A percentile compares a stretch with the other conserved stretches of the same genome.
phyloP scores from a whole-genome alignment of 768 basidiomycete genomes.

The Kwoniella botswanensis region DNA sequence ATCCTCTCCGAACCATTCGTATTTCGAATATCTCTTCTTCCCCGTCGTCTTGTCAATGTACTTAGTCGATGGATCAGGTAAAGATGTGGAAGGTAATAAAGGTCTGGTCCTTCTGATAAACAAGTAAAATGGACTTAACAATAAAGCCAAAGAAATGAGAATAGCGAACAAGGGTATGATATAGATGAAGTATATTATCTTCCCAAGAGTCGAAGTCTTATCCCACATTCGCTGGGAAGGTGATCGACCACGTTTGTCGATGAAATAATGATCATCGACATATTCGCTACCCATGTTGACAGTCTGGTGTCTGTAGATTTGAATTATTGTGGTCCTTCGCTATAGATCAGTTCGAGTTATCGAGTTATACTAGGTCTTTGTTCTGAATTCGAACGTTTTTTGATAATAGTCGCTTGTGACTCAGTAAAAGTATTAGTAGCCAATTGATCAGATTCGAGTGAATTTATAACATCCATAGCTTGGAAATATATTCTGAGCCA shows the following conservation, averaged over 20 bases:
- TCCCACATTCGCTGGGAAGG: constrained; percentile 22
- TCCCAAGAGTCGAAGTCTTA: constrained; percentile 10
- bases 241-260: constrained; percentile 1
- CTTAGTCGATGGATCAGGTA: constrained; percentile 1
- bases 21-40: background rate
- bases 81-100: background rate
- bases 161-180: constrained; percentile 15
- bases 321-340: background rate
- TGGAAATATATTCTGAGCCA: too few relatives aligned
- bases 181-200: constrained; percentile 25
- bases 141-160: constrained; percentile 1
- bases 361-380: too few relatives aligned
- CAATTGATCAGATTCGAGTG: too few relatives aligned
- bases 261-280: constrained; percentile 7
- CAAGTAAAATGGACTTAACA: constrained; percentile 14
- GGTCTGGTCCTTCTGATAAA: constrained; percentile 18
- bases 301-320: background rate
- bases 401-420: too few relatives aligned
- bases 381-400: too few relatives aligned
- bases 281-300: background rate
- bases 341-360: background rate
- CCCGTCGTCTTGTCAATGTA: background rate
- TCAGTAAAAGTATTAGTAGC: too few relatives aligned
- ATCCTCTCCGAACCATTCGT: constrained; percentile 28
- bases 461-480: too few relatives aligned